These are phyloP conservation scores for Xylaria sp. DNA, from an alignment of 2,329 filamentous ascomycete species.

Conservation along the genomic window DNA sequence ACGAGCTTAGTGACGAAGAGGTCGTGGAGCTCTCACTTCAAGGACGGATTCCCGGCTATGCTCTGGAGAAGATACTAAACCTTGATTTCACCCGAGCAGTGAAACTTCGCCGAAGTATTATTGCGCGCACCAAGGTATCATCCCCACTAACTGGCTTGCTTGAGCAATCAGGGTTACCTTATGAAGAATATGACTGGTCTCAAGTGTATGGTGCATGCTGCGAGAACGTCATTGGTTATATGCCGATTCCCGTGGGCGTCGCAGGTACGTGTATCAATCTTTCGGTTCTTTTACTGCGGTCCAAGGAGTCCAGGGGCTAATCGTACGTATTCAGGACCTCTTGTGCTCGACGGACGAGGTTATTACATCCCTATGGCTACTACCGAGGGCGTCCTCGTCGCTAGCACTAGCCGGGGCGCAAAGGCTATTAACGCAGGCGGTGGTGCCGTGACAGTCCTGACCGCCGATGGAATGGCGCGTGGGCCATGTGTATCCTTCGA, in stretches of 20 bases:
- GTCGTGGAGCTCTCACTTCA: no score
- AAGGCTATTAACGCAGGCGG: slow-evolving; percentile 98
- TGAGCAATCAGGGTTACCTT: slow-evolving; percentile 87
- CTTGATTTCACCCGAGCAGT: no score
- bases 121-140: no score
- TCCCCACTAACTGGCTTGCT: no score
- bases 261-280: no score
- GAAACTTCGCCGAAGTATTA: no score
- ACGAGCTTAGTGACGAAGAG: no score
- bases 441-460: slow-evolving; percentile 90
- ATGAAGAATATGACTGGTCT: slow-evolving; percentile 92
- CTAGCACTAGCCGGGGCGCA: slow-evolving; percentile 89
- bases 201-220: slow-evolving; percentile 96
- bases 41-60: no score
- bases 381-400: slow-evolving; percentile 95
- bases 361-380: slow-evolving; percentile 99
- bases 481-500: slow-evolving; percentile 94
- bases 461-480: slow-evolving; percentile 97
- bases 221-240: slow-evolving; percentile 96
- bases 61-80: no score
- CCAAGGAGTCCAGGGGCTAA: no score
- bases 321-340: no score
- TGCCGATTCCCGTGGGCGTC: slow-evolving; percentile 92
- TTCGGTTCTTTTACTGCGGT: no score
- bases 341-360: slow-evolving; percentile 92